Conservation (phyloP, 768 basidiomycete genomes). For the Termitomyces sp. region DNA sequence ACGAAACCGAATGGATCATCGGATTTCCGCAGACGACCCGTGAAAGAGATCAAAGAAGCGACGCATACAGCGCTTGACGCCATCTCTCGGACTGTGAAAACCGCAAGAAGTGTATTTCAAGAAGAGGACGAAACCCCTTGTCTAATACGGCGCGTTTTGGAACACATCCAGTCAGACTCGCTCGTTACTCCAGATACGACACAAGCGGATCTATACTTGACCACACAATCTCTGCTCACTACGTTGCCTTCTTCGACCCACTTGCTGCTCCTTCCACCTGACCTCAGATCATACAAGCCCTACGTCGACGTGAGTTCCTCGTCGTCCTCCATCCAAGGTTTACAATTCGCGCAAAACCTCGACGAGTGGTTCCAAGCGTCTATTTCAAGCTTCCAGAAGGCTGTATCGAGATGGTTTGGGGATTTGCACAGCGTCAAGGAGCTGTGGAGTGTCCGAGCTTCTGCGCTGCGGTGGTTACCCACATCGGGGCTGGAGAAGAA, state of each 20-base stretch:
- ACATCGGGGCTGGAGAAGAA: conserved; percentile 36
- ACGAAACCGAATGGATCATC: conserved; percentile 30
- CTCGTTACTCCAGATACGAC: conserved; percentile 15
- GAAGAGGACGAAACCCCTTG: conserved; percentile 31
- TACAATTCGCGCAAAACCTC: conserved; percentile 41
- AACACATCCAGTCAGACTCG: conserved; percentile 54
- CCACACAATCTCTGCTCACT: conserved; percentile 61
- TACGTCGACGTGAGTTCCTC: conserved; percentile 71
- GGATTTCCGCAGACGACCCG: conserved; percentile 26
- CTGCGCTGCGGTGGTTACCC: conserved; percentile 40
- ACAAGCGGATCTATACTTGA: conserved; percentile 46
- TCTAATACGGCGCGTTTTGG: conserved; percentile 52
- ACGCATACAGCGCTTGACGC: conserved; percentile 47
- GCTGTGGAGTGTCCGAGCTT: conserved; percentile 66
- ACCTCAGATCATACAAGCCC: conserved; percentile 75
- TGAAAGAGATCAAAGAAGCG: conserved; percentile 50
- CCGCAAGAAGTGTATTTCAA: conserved; percentile 55
- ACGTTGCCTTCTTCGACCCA: conserved; percentile 81
- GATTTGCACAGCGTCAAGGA: conserved; percentile 56
- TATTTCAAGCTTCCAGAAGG: conserved; percentile 34
- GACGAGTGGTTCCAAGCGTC: conserved; percentile 62
- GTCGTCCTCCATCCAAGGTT: conserved; percentile 43
- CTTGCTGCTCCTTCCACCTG: conserved; percentile 67
- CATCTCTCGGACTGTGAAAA: conserved; percentile 53
- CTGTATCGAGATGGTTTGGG: conserved; percentile 52